Conservation (phyloP, 306 rosid genomes). For the Quercus glauca region DNA sequence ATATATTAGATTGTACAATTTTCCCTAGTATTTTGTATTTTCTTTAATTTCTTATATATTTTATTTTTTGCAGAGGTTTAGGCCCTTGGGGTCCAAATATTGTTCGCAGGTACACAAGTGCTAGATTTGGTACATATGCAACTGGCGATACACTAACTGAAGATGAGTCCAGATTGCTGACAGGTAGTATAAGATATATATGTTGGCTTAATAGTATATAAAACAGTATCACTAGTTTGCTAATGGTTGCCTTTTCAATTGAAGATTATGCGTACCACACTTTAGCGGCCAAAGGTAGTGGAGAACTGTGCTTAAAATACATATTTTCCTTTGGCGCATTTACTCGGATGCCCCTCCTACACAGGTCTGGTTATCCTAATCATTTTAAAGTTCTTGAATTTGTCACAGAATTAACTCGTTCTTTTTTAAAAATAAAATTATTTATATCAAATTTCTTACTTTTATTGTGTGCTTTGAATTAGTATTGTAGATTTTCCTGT, state of each 20-base stretch:
- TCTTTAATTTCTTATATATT: neutral
- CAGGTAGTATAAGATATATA: constrained; percentile 49
- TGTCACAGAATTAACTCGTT: neutral
- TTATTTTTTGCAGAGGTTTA: constrained; percentile 62
- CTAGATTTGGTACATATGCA: constrained; percentile 66
- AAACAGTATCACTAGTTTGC: constrained; percentile 15
- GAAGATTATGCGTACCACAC: constrained; percentile 93
- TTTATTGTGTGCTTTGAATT: neutral
- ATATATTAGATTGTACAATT: neutral
- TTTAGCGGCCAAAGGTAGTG: constrained; percentile 89
- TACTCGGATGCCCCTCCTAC: constrained; percentile 79
- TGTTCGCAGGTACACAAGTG: constrained; percentile 68
- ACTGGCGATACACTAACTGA: constrained; percentile 60
- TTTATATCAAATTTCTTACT: neutral
- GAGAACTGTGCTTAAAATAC: constrained; percentile 88
- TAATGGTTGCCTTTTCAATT: constrained; percentile 28
- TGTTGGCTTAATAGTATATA: constrained; percentile 6
- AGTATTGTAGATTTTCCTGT: no score
- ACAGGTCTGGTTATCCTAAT: constrained; percentile 53
- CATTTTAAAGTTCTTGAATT: neutral
- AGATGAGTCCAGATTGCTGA: constrained; percentile 65
- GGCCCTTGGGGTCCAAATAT: constrained; percentile 97
- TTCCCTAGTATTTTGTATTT: constrained; percentile 8
- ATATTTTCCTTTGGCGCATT: constrained; percentile 88
- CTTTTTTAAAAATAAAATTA: rapidly evolving